A percentile compares a stretch with the other conserved stretches of the same genome.
These are phyloP conservation scores for Bathelium albidoporum DNA, from an alignment of 495 filamentous ascomycete genomes.

Conservation along the genomic window DNA sequence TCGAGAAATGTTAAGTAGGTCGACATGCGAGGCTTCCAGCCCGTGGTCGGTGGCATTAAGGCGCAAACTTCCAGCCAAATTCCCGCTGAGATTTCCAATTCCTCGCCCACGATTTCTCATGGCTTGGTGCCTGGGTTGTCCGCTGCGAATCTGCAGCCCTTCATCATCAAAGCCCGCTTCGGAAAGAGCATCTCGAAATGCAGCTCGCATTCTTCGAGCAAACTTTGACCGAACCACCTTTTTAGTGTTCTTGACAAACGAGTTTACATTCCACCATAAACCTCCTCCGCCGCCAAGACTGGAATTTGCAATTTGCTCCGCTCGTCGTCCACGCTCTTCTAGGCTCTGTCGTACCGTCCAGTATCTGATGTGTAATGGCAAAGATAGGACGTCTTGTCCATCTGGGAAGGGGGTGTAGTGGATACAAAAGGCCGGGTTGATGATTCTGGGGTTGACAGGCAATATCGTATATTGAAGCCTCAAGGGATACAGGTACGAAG, in stretches of 20 bases:
- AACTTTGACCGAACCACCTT: neutral
- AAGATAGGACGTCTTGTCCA: neutral
- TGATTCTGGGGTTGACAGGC: neutral
- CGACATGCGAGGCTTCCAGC: neutral
- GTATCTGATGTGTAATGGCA: neutral
- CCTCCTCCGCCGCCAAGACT: neutral
- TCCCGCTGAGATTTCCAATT: neutral
- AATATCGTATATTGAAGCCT: neutral
- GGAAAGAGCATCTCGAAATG: neutral
- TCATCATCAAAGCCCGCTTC: neutral
- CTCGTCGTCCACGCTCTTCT: neutral
- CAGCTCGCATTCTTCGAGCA: neutral
- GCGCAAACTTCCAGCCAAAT: neutral
- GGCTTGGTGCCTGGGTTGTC: neutral
- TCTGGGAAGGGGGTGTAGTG: neutral
- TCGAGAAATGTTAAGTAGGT: neutral
- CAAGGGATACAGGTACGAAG: neutral
- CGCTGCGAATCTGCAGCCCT: neutral
- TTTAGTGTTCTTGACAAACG: neutral
- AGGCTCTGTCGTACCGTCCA: neutral
- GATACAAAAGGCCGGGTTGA: neutral
- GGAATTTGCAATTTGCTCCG: neutral
- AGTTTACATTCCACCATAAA: slow-evolving; percentile 3
- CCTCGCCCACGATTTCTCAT: neutral
- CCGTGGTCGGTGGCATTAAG: neutral